phyloP scores from a whole-genome alignment of 257 asterid species.

The Parsonsia alboflavescens region DNA sequence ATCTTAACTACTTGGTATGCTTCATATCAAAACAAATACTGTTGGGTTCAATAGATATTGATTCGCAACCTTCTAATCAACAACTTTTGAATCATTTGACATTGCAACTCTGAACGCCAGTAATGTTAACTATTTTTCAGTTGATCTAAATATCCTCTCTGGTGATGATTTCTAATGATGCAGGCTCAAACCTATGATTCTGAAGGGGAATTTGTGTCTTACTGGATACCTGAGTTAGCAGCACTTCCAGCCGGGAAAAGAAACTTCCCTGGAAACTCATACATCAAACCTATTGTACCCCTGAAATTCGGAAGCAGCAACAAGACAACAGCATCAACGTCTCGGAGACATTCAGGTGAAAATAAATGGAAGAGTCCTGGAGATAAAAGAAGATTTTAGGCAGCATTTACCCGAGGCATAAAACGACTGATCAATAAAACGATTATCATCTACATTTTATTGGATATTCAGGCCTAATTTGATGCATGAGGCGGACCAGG shows the following conservation, averaged over 20 bases:
- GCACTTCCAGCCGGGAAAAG: slow-evolving; percentile 67
- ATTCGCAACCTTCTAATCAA: neutral
- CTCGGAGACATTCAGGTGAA: slow-evolving; percentile 33
- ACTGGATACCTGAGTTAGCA: slow-evolving; percentile 70
- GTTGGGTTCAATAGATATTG: neutral
- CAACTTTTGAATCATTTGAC: neutral
- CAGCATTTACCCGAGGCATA: neutral
- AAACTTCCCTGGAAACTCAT: slow-evolving; percentile 58
- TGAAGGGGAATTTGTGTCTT: slow-evolving; percentile 76
- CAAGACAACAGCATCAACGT: slow-evolving; percentile 18
- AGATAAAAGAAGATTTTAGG: slow-evolving; percentile 19
- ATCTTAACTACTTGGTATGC: too few relatives aligned
- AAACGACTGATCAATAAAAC: neutral
- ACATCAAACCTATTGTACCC: slow-evolving; percentile 59
- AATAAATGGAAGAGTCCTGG: slow-evolving; percentile 30
- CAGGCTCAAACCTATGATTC: slow-evolving; percentile 92
- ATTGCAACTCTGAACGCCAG: neutral
- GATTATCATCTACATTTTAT: neutral
- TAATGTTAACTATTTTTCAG: neutral
- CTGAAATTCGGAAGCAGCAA: slow-evolving; percentile 61
- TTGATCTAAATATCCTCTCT: neutral
- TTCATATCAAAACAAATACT: too few relatives aligned
- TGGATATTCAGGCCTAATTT: neutral
- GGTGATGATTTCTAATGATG: neutral
- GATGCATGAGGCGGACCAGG: too few relatives aligned